phyloP scores from a whole-genome alignment of 2,329 filamentous ascomycete genomes.

The Neopestalotiopsis sp. region DNA sequence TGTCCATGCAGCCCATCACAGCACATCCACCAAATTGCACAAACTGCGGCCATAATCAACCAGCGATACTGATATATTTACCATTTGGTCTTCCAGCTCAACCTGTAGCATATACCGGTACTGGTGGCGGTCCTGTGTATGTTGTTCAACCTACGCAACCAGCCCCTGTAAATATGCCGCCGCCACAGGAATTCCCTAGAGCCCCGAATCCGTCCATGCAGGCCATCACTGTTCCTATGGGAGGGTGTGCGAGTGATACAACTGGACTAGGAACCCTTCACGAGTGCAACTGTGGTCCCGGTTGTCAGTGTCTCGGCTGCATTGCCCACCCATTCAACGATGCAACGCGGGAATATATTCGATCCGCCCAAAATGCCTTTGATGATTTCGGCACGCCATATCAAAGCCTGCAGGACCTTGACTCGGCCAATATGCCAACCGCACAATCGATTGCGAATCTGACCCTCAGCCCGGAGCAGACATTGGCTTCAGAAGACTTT shows the following conservation, averaged over 20 bases:
- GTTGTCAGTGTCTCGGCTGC: constrained; percentile 20
- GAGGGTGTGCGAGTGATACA: constrained; percentile 2
- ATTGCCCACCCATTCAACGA: constrained; percentile 19
- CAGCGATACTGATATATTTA: constrained; percentile 11
- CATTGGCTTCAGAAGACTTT: constrained; percentile 12
- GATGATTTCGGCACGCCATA: background rate
- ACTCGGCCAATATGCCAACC: background rate
- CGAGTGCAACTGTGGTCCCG: constrained; percentile 18
- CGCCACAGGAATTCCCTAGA: background rate
- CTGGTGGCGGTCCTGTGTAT: constrained; percentile 13
- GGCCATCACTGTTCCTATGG: constrained; percentile 10
- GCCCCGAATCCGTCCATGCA: background rate
- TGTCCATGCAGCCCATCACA: constrained; percentile 15
- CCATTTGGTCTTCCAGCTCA: constrained; percentile 1
- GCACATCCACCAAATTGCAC: constrained; percentile 12
- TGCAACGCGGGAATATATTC: constrained; percentile 17
- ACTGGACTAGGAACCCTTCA: constrained; percentile 11
- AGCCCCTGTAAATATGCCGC: constrained; percentile 2
- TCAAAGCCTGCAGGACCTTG: background rate
- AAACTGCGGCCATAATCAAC: constrained; percentile 14
- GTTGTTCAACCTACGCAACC: background rate
- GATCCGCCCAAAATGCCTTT: constrained; percentile 12
- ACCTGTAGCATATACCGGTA: constrained; percentile 1
- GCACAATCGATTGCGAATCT: constrained; percentile 9
- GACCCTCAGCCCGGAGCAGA: constrained; percentile 15